Evolutionary conservation across 2,329 filamentous ascomycete genomes (phyloP).

Genomic region (Neopestalotiopsis clavispora): DNA sequence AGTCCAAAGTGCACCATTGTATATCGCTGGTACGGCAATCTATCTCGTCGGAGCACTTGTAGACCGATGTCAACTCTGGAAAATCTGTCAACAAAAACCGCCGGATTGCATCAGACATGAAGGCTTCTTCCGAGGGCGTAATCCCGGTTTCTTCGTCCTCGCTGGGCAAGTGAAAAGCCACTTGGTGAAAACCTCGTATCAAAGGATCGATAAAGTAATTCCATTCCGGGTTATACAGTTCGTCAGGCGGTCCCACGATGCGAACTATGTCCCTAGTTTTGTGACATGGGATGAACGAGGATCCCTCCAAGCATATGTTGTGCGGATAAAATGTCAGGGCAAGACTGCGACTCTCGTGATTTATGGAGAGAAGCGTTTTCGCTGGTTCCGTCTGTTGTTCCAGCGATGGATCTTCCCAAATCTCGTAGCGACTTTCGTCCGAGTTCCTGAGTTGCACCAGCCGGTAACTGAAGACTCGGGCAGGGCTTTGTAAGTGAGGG

Average conservation of each 20-base stretch:
- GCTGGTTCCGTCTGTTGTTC: constrained; percentile 34
- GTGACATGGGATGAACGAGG: constrained; percentile 32
- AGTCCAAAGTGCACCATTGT: constrained; percentile 31
- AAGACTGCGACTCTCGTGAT: constrained; percentile 37
- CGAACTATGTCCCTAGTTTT: constrained; percentile 34
- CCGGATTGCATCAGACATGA: constrained; percentile 9
- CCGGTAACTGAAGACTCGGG: constrained; percentile 31
- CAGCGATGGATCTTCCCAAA: constrained; percentile 28
- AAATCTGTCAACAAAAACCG: not conserved
- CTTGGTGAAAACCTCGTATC: not conserved
- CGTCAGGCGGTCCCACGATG: constrained; percentile 8
- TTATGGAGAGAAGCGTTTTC: constrained; percentile 35
- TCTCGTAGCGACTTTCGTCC: not conserved
- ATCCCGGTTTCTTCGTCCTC: not conserved
- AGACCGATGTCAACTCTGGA: constrained; percentile 23
- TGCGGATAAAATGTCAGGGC: constrained; percentile 38
- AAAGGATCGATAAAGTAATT: not conserved
- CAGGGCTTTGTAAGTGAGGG: constrained; percentile 32
- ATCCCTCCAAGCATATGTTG: constrained; percentile 26
- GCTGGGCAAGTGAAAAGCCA: not conserved
- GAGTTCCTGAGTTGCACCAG: not conserved
- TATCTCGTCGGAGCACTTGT: constrained; percentile 18
- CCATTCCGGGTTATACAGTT: not conserved
- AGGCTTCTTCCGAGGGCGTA: constrained; percentile 2
- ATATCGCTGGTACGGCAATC: constrained; percentile 18